Percentiles rank a stretch among this genome's conserved stretches.
Conservation (phyloP, 331 rosid genomes). For the Telfairia occidentalis region DNA sequence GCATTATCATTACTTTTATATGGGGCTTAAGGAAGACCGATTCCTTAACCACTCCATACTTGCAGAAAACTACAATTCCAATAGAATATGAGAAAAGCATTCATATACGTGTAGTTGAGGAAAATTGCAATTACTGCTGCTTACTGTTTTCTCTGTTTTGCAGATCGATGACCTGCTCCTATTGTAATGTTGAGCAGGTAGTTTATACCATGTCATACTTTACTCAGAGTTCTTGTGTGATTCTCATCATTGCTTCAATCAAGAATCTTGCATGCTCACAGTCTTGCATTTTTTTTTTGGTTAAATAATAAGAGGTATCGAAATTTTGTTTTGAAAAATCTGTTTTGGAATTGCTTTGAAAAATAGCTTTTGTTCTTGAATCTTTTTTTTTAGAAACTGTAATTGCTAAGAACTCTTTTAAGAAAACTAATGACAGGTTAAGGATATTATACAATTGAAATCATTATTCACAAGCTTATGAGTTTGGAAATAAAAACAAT, state of each 20-base stretch:
- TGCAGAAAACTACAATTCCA: neutral
- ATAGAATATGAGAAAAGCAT: neutral
- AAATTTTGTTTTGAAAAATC: neutral
- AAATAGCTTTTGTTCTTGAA: neutral
- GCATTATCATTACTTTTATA: neutral
- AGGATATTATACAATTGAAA: neutral
- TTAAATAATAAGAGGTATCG: neutral
- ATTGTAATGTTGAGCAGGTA: slow-evolving; percentile 91
- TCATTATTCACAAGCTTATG: neutral
- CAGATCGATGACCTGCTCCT: slow-evolving; percentile 76
- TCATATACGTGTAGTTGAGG: neutral
- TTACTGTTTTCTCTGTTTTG: slow-evolving; percentile 29
- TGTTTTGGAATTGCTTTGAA: neutral
- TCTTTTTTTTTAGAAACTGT: neutral
- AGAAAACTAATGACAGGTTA: neutral
- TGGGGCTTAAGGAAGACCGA: neutral
- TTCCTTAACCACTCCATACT: neutral
- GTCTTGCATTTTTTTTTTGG: neutral
- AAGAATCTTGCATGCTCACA: neutral
- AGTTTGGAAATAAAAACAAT: neutral
- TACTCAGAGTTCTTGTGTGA: neutral
- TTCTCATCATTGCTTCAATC: neutral
- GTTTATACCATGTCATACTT: neutral
- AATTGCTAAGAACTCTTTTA: neutral
- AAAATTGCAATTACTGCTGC: neutral